Percentiles rank a stretch among this genome's conserved stretches.
phyloP scores from a whole-genome alignment of 208 protist species.

The Herpetomonas samuelpessoai region DNA sequence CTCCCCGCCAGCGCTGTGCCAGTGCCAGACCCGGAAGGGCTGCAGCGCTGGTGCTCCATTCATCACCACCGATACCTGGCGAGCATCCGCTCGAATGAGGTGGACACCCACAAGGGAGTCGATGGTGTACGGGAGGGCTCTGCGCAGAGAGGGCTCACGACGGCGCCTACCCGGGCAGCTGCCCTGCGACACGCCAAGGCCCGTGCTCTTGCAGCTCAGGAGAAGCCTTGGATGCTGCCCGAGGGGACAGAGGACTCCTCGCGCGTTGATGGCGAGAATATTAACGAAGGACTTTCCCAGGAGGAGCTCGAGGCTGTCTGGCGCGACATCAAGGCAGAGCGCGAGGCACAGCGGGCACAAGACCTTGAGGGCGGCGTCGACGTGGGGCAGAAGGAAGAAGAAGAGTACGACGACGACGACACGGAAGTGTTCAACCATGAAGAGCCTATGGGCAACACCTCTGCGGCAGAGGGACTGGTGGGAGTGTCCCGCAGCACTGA shows the following conservation, averaged over 20 bases:
- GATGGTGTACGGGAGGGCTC: neutral
- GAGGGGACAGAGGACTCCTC: conserved; percentile 5
- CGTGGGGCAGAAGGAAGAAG: neutral
- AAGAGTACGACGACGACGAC: neutral
- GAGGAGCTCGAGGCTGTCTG: conserved; percentile 21
- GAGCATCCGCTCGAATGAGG: neutral
- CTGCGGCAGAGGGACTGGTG: neutral
- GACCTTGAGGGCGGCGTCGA: conserved; percentile 7
- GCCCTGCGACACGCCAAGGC: neutral
- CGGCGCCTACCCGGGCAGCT: neutral
- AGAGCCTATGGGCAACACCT: too few relatives aligned
- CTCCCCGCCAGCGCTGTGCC: conserved; percentile 39
- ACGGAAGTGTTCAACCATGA: too few relatives aligned
- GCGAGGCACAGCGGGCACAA: conserved; percentile 5
- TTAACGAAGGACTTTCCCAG: conserved; percentile 23
- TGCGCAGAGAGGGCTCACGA: neutral
- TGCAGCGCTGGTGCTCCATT: conserved; percentile 37
- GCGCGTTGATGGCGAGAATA: conserved; percentile 10
- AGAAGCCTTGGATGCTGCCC: conserved; percentile 5
- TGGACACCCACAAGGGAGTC: neutral
- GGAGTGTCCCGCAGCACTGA: conserved; percentile 5
- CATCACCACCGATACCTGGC: conserved; percentile 49
- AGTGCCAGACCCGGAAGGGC: conserved; percentile 28
- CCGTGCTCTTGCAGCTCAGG: neutral
- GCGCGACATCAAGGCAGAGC: conserved; percentile 9